Conservation (phyloP, 225 moss, liverwort and hornwort genomes). For the Sphagnum tenellum region DNA sequence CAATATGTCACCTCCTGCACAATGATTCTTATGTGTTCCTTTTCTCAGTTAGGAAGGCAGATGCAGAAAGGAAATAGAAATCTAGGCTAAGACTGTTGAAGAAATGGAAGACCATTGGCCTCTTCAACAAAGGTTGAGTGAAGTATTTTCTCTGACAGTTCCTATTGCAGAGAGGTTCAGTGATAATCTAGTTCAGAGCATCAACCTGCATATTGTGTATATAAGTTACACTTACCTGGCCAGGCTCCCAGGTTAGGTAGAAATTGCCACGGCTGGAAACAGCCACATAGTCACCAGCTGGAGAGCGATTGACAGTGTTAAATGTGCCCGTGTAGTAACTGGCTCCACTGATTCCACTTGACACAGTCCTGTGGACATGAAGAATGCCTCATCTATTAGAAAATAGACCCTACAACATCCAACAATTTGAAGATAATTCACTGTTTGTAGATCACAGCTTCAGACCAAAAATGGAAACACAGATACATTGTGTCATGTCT, state of each 20-base stretch:
- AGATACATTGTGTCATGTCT: too few species aligned
- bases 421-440: too few species aligned
- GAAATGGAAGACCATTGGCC: too few species aligned
- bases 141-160: too few species aligned
- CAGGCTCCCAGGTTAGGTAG: conserved; percentile 93
- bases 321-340: conserved; percentile 96
- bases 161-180: too few species aligned
- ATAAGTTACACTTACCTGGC: conserved; percentile 37
- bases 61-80: not conserved
- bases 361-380: conserved; percentile 59
- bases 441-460: too few species aligned
- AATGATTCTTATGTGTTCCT: not conserved
- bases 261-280: conserved; percentile 97
- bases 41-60: too few species aligned
- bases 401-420: too few species aligned
- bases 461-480: too few species aligned
- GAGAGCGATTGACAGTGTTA: conserved; percentile 79
- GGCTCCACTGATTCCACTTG: conserved; percentile 94
- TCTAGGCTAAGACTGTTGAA: not conserved
- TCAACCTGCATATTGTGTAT: too few species aligned
- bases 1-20: not conserved
- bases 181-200: too few species aligned
- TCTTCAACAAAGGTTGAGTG: too few species aligned
- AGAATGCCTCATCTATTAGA: not conserved
- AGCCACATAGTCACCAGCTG: conserved; percentile 74